Base-by-base conservation (phyloP, 2,329 filamentous ascomycete species). In the Talaromyces sp. region DNA sequence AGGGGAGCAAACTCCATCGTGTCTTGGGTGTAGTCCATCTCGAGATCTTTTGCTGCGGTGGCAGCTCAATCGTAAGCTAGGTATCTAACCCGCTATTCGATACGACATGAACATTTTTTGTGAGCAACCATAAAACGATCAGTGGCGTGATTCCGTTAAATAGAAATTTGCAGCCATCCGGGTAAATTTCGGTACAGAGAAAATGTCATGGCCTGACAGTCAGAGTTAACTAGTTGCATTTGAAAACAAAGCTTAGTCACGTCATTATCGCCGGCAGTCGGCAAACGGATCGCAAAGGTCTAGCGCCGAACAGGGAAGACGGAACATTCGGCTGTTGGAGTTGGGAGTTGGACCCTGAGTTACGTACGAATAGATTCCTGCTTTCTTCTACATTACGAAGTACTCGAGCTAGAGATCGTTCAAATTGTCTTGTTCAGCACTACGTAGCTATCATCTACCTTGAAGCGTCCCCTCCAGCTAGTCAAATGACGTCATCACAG, bases 401-500 rank as follows among this genome's bases (percentile, higher is more conserved):
- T 52, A 33, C 47, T 19, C 22, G 27, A 33, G 48, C 24, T 52
- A 8, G 5, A n/a, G 8, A 33, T 33, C 3, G 9, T n/a, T 16
- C 5, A 27, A 33, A 33, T 27, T 10, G 31, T n/a, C 11, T 22
- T 33, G 10, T 22, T 16, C 13, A 24, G 16, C 6, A 31, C 13
- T 57, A 16, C 24, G 19, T 54, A 57, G 33, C 54, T 57, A 57
- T 31, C 54, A 37, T 22, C 33, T 39, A 22, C 22, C 22, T 22
- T 22, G 1, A 16, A 22, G 8, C 8, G 11, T 39, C 33, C n/a
- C 11, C 19, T 2, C n/a, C 16, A 31, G 7, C 22, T 9, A 13
- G 27, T 14, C 11, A 27, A 50, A 27, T 35, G 43, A 50, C 59
- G n/a, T 43, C 50, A 37, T 61, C 72, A 79, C 65, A 78, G 71